These are phyloP conservation scores for Dalbergia cochinchinensis DNA, from an alignment of 306 rosid species.

Conservation along the genomic window DNA sequence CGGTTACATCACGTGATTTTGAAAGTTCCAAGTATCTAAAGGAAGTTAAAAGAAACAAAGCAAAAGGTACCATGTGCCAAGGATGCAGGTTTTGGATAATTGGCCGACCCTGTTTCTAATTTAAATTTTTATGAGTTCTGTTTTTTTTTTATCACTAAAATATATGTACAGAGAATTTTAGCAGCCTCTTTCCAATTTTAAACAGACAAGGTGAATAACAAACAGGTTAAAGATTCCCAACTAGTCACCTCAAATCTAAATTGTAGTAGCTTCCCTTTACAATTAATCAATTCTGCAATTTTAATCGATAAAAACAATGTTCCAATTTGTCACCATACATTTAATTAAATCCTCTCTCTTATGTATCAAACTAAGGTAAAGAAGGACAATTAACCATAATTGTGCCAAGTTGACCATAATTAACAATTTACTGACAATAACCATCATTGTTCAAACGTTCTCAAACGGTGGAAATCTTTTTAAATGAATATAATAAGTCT, in stretches of 20 bases:
- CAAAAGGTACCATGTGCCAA: neutral
- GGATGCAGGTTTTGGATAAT: neutral
- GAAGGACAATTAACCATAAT: too few relatives aligned
- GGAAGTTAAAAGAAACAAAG: neutral
- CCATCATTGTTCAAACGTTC: neutral
- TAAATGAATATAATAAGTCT: too few relatives aligned
- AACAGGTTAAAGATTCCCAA: neutral
- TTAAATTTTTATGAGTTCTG: too few relatives aligned
- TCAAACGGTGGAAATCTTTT: neutral
- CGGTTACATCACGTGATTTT: slow-evolving; percentile 3
- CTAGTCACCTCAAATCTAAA: neutral
- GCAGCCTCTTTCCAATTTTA: neutral
- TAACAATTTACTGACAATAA: too few relatives aligned
- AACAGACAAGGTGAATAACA: neutral
- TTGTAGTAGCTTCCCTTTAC: neutral
- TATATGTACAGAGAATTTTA: neutral
- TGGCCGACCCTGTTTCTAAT: neutral
- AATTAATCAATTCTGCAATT: neutral
- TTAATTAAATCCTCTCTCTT: neutral
- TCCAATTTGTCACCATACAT: neutral
- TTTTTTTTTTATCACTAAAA: too few relatives aligned
- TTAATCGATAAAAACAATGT: neutral
- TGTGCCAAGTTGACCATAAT: too few relatives aligned
- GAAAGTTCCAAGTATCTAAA: neutral
- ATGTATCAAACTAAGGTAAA: too few relatives aligned